Evolutionary conservation across 441 rosid genomes (phyloP), one percentile per base, ranked within the genome.

Genomic region (Bocquillonia castaneifolia): DNA sequence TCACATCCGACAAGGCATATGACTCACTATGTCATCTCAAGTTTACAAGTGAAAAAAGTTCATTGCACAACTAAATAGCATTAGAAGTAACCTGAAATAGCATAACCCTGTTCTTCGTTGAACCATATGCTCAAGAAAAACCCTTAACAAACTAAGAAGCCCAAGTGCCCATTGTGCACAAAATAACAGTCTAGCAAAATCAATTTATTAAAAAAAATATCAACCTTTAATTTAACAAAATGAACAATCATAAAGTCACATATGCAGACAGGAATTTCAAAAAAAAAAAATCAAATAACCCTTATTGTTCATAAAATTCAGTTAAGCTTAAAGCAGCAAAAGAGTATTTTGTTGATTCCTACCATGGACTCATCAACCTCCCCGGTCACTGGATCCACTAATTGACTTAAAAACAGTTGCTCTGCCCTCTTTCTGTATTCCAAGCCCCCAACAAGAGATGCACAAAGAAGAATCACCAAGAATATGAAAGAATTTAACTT

Each of bases 391-490:
- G 83, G 88, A 72, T 83, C 80, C 34, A 76, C 70, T 72, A 84
- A 73, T 60, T 78, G 79, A 63, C 72, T 67, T 39, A 72, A 71
- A 66, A 81, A 69, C 71, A 62, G 60, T 70, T 81, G 84, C 72
- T 89, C 86, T 67, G 71, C 63, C 14, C 39, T 76, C 74, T 34
- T 47, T 64, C 68, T 66, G 52, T 79, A 59, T 56, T 77, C 85
- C 61, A 67, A 77, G 56, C 88, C 78, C 36, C 63, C 63, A 25
- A 77, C 79, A 67, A 78, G 67, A 55, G 85, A 82, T 69, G 79
- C 80, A 76, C 80, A 92, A 52, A 92, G 76, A 76, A 86, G 66
- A 81, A 82, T 64, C 66, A 83, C 72, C 76, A 86, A 80, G 55
- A 86, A 47, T 66, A 79, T 29, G 58, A 78, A 79, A 66, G 58